Evolutionary conservation across 352 stramenopile species (phyloP).

Genomic region (Globisporangium lucens): DNA sequence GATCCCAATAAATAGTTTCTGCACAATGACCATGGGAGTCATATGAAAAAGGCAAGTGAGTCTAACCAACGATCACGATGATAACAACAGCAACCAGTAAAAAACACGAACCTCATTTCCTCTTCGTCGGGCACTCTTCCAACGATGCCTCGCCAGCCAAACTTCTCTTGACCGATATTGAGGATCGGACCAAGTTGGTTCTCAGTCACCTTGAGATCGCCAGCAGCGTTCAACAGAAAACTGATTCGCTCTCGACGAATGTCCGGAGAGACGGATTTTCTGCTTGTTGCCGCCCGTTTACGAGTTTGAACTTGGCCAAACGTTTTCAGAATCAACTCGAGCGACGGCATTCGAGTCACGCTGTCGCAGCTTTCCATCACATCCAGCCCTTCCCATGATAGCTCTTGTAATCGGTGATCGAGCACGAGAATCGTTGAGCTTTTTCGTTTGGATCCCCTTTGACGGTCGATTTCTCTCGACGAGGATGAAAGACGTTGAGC

Average conservation of each 20-base stretch:
- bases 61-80: not conserved
- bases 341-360: constrained; percentile 75
- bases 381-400: constrained; percentile 81
- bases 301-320: not conserved
- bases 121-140: constrained; percentile 44
- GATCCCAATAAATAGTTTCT: constrained; percentile 50
- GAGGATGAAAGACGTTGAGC: constrained; percentile 6
- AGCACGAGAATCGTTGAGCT: constrained; percentile 60
- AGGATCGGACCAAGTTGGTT: constrained; percentile 56
- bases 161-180: constrained; percentile 20
- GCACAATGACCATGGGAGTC: not conserved
- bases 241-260: constrained; percentile 37
- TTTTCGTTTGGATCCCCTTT: not conserved
- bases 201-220: constrained; percentile 68
- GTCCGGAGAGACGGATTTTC: not conserved
- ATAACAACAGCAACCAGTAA: not conserved
- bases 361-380: constrained; percentile 33
- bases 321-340: constrained; percentile 54
- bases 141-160: constrained; percentile 53
- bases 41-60: not conserved
- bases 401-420: constrained; percentile 58
- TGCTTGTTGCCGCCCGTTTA: not conserved
- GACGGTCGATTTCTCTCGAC: not conserved
- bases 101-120: constrained; percentile 40
- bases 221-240: constrained; percentile 73